Percentiles rank a stretch among this genome's conserved stretches.
phyloP scores from a whole-genome alignment of 2,329 filamentous ascomycete species.

The Paradendryphiella salina region DNA sequence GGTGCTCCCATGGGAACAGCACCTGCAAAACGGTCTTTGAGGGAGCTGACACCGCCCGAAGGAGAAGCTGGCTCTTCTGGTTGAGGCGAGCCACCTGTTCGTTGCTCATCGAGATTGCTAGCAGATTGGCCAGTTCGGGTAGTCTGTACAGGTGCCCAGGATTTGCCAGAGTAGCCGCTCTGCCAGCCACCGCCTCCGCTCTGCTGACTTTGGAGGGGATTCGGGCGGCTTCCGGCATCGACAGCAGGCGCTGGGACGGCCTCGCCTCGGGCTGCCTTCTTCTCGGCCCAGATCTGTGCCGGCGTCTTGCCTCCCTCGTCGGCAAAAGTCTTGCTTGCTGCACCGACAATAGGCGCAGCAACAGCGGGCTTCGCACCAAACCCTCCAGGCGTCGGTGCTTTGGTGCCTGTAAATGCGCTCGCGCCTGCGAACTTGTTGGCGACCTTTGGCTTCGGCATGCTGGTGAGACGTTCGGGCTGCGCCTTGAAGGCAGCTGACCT shows the following conservation, averaged over 20 bases:
- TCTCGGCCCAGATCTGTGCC: slow-evolving; percentile 95
- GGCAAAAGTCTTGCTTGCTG: slow-evolving; percentile 89
- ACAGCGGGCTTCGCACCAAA: slow-evolving; percentile 65
- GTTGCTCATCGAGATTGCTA: slow-evolving; percentile 60
- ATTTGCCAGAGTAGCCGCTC: slow-evolving; percentile 87
- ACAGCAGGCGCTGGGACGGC: slow-evolving; percentile 51
- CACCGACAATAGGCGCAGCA: slow-evolving; percentile 68
- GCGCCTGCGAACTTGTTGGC: slow-evolving; percentile 81
- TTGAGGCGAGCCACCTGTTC: slow-evolving; percentile 60
- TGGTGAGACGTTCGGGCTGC: slow-evolving; percentile 78
- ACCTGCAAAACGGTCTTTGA: slow-evolving; percentile 82
- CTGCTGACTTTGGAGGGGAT: slow-evolving; percentile 58
- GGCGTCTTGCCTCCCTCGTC: slow-evolving; percentile 95
- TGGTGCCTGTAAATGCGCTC: slow-evolving; percentile 80
- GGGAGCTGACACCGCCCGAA: slow-evolving; percentile 68
- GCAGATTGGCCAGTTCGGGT: slow-evolving; percentile 68
- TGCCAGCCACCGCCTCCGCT: slow-evolving; percentile 81
- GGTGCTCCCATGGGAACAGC: slow-evolving; percentile 62
- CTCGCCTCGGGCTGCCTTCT: slow-evolving; percentile 80
- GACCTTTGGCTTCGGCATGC: slow-evolving; percentile 91
- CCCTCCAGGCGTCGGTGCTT: slow-evolving; percentile 76
- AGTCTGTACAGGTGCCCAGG: slow-evolving; percentile 82
- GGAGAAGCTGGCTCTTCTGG: slow-evolving; percentile 59
- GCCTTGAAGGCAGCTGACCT: slow-evolving; percentile 70
- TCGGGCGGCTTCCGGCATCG: slow-evolving; percentile 27